phyloP scores from a whole-genome alignment of 495 filamentous ascomycete species.

The Hypoxylon fuscum region DNA sequence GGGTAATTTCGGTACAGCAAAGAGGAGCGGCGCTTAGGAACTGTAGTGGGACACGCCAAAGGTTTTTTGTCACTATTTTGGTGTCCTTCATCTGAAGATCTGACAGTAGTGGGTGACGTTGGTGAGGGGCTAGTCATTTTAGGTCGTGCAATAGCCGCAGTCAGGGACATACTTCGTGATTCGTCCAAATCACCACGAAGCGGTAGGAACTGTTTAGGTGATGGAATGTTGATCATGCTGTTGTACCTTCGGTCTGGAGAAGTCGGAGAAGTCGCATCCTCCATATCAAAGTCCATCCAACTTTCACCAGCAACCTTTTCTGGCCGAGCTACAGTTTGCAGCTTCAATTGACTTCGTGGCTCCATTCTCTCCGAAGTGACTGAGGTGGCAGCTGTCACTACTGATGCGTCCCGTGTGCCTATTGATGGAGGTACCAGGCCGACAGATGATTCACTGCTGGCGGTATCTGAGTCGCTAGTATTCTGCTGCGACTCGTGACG shows the following conservation, averaged over 20 bases:
- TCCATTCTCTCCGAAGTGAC: constrained; percentile 28
- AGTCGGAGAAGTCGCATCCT: constrained; percentile 29
- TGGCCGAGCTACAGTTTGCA: constrained; percentile 7
- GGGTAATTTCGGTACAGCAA: constrained; percentile 31
- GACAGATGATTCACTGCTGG: constrained; percentile 37
- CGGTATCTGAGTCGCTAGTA: constrained; percentile 30
- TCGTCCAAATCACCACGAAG: constrained; percentile 22
- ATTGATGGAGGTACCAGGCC: constrained; percentile 34
- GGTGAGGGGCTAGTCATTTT: constrained; percentile 4
- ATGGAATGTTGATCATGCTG: constrained; percentile 35
- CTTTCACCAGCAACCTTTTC: constrained; percentile 33
- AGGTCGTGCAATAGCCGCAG: constrained; percentile 21
- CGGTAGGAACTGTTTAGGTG: constrained; percentile 15
- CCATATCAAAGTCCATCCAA: constrained; percentile 36
- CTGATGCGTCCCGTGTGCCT: constrained; percentile 30
- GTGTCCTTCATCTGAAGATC: constrained; percentile 7
- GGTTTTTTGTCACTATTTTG: constrained; percentile 17
- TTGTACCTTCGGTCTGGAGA: constrained; percentile 34
- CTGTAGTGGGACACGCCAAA: constrained; percentile 23
- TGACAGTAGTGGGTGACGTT: constrained; percentile 16
- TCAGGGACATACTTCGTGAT: constrained; percentile 34
- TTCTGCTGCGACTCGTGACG: constrained; percentile 15
- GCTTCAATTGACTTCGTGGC: constrained; percentile 20
- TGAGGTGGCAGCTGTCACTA: constrained; percentile 29
- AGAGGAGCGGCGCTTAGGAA: constrained; percentile 35